These are phyloP conservation scores for Funneliformis geosporum DNA, from an alignment of 192 early-diverging fungal species.

Conservation along the genomic window DNA sequence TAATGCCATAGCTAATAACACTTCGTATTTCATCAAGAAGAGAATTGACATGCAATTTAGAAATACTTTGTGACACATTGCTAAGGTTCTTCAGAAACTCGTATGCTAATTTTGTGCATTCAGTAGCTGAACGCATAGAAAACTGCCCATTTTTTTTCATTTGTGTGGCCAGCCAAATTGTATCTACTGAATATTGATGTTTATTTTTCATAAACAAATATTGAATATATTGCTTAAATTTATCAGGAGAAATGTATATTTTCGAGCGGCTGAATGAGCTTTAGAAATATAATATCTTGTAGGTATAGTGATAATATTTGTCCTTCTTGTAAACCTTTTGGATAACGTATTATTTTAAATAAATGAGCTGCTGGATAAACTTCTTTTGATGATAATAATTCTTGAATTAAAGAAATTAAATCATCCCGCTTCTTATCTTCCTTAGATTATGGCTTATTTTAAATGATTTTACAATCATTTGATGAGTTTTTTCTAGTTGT, in stretches of 20 bases:
- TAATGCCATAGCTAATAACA: not conserved
- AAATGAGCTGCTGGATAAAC: no score
- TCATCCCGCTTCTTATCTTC: no score
- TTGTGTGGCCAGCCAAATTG: slow-evolving; percentile 1
- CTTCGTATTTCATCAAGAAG: not conserved
- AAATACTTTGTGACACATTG: not conserved
- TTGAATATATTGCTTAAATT: not conserved
- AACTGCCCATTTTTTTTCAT: not conserved
- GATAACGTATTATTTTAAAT: no score
- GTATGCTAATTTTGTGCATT: not conserved
- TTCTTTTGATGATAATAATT: no score
- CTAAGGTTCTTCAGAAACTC: not conserved
- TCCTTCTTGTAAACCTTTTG: no score
- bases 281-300: not conserved
- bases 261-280: not conserved
- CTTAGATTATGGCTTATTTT: no score
- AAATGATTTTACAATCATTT: no score
- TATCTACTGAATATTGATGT: not conserved
- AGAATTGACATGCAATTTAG: not conserved
- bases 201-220: not conserved
- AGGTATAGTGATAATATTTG: no score
- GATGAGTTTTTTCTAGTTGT: no score
- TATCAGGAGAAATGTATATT: not conserved
- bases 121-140: not conserved
- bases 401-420: no score